Conservation (phyloP, 768 basidiomycete species). For the Mycena crocata region DNA sequence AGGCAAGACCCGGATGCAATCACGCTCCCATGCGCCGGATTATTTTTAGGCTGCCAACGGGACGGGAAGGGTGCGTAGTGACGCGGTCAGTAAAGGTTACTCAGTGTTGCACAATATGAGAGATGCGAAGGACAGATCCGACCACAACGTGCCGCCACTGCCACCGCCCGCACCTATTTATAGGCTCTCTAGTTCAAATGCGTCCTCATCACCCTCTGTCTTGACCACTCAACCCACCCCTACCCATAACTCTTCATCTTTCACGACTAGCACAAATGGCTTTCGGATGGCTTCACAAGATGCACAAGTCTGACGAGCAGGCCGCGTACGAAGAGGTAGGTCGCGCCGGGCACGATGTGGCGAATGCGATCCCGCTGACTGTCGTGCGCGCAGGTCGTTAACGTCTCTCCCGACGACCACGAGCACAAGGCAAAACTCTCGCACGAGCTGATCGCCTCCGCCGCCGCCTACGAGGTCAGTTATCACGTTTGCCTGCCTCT, state of each 20-base stretch:
- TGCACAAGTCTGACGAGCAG: constrained; percentile 16
- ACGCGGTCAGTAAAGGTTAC: constrained; percentile 5
- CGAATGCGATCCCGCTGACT: neutral
- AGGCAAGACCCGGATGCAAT: too few relatives aligned
- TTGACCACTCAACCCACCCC: constrained; percentile 11
- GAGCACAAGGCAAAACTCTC: constrained; percentile 67
- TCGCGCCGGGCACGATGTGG: neutral
- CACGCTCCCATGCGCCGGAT: too few relatives aligned
- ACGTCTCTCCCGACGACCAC: constrained; percentile 10
- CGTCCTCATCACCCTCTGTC: neutral
- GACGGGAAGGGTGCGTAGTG: neutral
- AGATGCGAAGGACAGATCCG: constrained; percentile 13
- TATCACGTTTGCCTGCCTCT: neutral
- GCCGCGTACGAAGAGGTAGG: constrained; percentile 21
- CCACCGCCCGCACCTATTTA: constrained; percentile 5
- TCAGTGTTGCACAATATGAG: constrained; percentile 6
- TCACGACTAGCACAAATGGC: neutral
- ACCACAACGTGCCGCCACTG: constrained; percentile 2
- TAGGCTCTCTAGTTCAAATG: neutral
- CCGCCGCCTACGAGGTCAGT: constrained; percentile 71
- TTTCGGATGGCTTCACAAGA: constrained; percentile 18
- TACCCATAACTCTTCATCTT: constrained; percentile 4
- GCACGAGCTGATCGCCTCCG: constrained; percentile 76
- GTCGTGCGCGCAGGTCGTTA: constrained; percentile 8
- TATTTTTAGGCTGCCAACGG: too few relatives aligned